Evolutionary conservation across 345 rosid species (phyloP).

Genomic region (Dipteronia sinensis): DNA sequence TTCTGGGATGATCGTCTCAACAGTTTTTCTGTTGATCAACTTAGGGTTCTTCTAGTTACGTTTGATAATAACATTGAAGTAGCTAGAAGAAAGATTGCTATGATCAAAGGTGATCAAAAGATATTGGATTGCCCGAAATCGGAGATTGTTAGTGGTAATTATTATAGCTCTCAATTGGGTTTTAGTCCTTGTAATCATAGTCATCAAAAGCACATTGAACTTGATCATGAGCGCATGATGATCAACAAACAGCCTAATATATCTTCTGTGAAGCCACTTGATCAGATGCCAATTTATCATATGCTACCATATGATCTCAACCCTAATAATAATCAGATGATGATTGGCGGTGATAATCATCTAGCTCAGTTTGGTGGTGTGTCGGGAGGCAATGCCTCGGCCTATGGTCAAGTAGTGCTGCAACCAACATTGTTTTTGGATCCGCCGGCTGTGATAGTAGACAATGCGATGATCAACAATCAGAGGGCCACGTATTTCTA

Average conservation of each 20-base stretch:
- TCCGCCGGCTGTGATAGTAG: not conserved
- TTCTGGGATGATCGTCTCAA: slow-evolving; percentile 6
- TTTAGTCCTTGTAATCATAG: not conserved
- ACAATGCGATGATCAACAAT: not conserved
- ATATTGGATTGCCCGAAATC: not conserved
- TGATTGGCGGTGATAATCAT: not conserved
- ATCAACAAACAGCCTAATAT: not conserved
- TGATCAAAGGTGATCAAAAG: not conserved
- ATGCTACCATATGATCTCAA: not conserved
- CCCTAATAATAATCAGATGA: not conserved
- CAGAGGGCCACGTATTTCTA: not conserved
- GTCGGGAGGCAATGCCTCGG: not conserved
- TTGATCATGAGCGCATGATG: not conserved
- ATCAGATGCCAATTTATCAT: not conserved
- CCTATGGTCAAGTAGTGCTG: not conserved
- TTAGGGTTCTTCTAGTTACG: not conserved
- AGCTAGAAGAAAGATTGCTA: not conserved
- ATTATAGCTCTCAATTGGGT: not conserved
- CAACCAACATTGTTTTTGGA: not conserved
- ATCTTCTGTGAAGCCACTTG: not conserved
- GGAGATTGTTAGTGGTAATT: not conserved
- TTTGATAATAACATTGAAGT: slow-evolving; percentile 5
- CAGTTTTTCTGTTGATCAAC: not conserved
- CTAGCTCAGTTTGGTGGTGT: not conserved
- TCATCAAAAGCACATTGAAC: not conserved